phyloP scores from a whole-genome alignment of 2,329 filamentous ascomycete species.

The Colletotrichum coccodes region DNA sequence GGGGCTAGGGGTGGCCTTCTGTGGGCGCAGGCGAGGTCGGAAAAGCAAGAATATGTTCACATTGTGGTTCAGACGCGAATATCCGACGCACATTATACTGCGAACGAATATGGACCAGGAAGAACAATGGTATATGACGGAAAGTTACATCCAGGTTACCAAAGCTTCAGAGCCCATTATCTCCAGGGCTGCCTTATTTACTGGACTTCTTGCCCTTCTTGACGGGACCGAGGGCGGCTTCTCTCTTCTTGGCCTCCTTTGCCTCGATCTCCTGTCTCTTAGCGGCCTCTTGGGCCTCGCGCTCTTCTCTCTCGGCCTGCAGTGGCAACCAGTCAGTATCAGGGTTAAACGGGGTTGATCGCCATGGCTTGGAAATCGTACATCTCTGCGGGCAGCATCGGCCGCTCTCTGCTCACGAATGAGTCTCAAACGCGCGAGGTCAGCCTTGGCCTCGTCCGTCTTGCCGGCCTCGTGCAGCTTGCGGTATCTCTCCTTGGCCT shows the following conservation, averaged over 20 bases:
- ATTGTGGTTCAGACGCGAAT: background rate
- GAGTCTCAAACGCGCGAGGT: slow-evolving; percentile 83
- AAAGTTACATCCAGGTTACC: background rate
- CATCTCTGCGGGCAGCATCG: slow-evolving; percentile 85
- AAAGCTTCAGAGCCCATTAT: background rate
- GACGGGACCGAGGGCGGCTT: slow-evolving; percentile 57
- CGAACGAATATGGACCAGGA: background rate
- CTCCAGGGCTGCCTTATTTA: slow-evolving; percentile 12
- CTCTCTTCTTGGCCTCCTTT: slow-evolving; percentile 65
- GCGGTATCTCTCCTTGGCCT: slow-evolving; percentile 89
- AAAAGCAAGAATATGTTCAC: slow-evolving; percentile 3
- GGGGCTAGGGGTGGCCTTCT: background rate
- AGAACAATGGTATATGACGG: slow-evolving; percentile 17
- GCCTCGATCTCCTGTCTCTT: slow-evolving; percentile 63
- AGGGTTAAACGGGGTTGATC: background rate
- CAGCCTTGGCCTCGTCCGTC: slow-evolving; percentile 93
- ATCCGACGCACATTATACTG: slow-evolving; percentile 6
- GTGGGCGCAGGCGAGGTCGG: background rate
- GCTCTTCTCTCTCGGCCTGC: slow-evolving; percentile 69
- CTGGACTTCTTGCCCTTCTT: slow-evolving; percentile 58
- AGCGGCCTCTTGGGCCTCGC: slow-evolving; percentile 59
- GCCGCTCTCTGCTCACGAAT: slow-evolving; percentile 89
- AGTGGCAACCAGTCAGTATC: background rate
- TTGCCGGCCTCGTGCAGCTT: slow-evolving; percentile 95
- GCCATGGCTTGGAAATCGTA: slow-evolving; percentile 43